phyloP scores from a whole-genome alignment of 2,329 filamentous ascomycete genomes.

The Aspergillus glaucus region DNA sequence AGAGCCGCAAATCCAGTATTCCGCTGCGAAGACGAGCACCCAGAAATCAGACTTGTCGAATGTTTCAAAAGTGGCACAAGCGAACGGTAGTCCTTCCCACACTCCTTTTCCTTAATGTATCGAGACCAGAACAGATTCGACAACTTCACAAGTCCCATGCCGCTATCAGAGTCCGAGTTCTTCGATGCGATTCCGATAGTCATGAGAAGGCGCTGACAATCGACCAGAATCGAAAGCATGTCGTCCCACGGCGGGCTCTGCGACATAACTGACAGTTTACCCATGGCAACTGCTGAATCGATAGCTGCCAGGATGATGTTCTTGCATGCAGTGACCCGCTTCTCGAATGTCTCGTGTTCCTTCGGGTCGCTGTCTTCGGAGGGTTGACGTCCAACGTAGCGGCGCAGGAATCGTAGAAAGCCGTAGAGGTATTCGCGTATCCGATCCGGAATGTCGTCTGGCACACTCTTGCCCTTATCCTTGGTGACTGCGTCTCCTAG shows the following conservation, averaged over 20 bases:
- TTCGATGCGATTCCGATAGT: constrained; percentile 17
- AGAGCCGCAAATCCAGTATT: constrained; percentile 34
- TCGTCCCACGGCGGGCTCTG: constrained; percentile 34
- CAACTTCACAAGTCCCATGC: constrained; percentile 31
- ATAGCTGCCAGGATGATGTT: constrained; percentile 36
- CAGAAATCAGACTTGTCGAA: constrained; percentile 33
- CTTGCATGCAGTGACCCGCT: constrained; percentile 24
- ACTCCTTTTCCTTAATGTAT: constrained; percentile 38
- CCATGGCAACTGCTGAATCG: constrained; percentile 36
- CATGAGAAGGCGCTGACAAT: constrained; percentile 32
- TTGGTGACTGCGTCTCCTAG: constrained; percentile 27
- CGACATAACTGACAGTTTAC: constrained; percentile 32
- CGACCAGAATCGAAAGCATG: constrained; percentile 28
- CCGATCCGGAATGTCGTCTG: constrained; percentile 16
- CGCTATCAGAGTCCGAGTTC: constrained; percentile 11
- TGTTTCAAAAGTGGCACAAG: constrained; percentile 35
- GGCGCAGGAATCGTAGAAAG: constrained; percentile 36
- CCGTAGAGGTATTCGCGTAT: constrained; percentile 32
- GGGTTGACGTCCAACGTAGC: constrained; percentile 33
- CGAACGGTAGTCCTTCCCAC: constrained; percentile 25
- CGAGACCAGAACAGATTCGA: constrained; percentile 45
- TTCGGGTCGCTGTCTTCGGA: constrained; percentile 21
- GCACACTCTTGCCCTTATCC: constrained; percentile 8
- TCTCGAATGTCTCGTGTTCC: constrained; percentile 24
- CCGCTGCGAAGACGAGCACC: constrained; percentile 28